Base-by-base conservation (phyloP, 192 early-diverging fungal species). In the Jimgerdemannia lactiflua region DNA sequence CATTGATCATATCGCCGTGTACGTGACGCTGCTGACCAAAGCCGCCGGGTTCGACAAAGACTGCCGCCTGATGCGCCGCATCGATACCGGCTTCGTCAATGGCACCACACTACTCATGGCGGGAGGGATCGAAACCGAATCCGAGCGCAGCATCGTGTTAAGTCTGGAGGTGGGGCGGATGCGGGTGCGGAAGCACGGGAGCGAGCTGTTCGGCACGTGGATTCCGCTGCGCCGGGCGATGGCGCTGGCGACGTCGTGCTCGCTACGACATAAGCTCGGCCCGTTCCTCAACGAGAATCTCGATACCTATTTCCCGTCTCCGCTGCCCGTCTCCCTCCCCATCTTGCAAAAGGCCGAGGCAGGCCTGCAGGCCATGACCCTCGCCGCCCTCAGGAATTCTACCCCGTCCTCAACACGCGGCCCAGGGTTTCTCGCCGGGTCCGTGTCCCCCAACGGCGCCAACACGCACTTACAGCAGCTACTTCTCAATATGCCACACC, bases 71-170 rank as follows among this genome's bases (percentile, higher is more conserved):
- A 86, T 97, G 70, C 87, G 95, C 39, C 84, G 94, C 14, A 89
- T 92, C 4, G 95, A 98, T 73, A 94, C 90, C 74, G 91, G 91
- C 4, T 93, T 92, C 75, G 91, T 98, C 65, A 96, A 98, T 75
- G 95, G 92, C 17, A 93, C 94, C 10, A 86, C 91, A 39, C 83
- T 98, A 19, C 82, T 98, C 9, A 82, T 92, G 39, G 95, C 96
- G 20, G 96, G 95, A 71, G 96, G 96, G 3, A 87, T 97, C 11
- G 88, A 89, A 42, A 93, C 92, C 18, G 94, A 95, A 49, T 86
- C 90, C 67, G 95, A 98, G 72, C 88, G 92, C 11, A 93, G 89
- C 71, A 94, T 96, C 66, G 90, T 95, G 7, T 86, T 98, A 39
- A 93, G 92, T 68, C 85, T 98, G 74, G 96, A 98, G 71, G 85